Evolutionary conservation across 768 basidiomycete genomes (phyloP).

Genomic region (Piloderma croceum): DNA sequence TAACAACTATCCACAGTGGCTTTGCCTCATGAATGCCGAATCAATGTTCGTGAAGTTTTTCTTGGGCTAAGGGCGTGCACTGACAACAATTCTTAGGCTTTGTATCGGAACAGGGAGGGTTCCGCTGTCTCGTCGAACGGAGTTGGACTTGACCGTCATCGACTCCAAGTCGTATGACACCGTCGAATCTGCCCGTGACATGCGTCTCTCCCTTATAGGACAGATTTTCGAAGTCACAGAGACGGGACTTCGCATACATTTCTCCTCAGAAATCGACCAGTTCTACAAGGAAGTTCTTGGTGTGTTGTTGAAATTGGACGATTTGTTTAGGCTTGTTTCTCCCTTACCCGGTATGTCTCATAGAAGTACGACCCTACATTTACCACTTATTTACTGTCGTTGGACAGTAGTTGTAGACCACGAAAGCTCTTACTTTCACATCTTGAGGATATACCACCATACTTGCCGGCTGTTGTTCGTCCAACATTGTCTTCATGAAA

Average conservation of each 20-base stretch:
- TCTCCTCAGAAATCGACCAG: conserved; percentile 23
- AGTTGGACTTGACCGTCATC: conserved; percentile 25
- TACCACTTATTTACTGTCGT: conserved; percentile 19
- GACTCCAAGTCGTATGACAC: conserved; percentile 20
- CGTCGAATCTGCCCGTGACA: conserved; percentile 23
- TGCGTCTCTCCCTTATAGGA: conserved; percentile 32
- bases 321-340: conserved; percentile 30
- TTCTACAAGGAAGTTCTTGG: conserved; percentile 32
- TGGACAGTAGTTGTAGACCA: conserved; percentile 35
- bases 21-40: conserved; percentile 33
- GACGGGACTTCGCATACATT: conserved; percentile 25
- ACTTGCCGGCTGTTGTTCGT: conserved; percentile 35
- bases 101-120: conserved; percentile 38
- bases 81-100: conserved; percentile 25
- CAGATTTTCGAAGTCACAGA: conserved; percentile 31
- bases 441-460: conserved; percentile 36
- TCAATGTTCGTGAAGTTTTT: conserved; percentile 27
- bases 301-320: conserved; percentile 29
- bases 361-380: conserved; percentile 1
- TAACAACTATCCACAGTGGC: conserved; percentile 29
- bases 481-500: conserved; percentile 30
- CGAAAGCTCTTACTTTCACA: conserved; percentile 38
- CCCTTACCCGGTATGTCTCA: conserved; percentile 32
- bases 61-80: background rate
- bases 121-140: conserved; percentile 32